These are phyloP conservation scores for Viridothelium virens DNA, from an alignment of 495 filamentous ascomycete species.

Conservation along the genomic window DNA sequence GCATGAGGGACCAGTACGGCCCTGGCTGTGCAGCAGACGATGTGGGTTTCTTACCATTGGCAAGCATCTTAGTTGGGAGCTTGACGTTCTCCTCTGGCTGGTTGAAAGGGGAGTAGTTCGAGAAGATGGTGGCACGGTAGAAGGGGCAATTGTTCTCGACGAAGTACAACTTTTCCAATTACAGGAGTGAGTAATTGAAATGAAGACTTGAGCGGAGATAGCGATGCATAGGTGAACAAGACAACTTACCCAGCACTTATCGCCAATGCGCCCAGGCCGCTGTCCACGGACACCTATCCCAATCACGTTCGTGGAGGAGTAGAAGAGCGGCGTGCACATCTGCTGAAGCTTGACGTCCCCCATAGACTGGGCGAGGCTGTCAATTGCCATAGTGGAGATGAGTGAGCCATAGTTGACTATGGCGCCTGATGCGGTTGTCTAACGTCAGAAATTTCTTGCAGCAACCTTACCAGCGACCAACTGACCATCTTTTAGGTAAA, in stretches of 20 bases:
- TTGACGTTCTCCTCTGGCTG: conserved; percentile 75
- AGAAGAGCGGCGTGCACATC: conserved; percentile 88
- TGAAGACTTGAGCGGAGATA: background rate
- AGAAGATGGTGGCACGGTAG: conserved; percentile 99
- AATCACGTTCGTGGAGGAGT: conserved; percentile 94
- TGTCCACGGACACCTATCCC: conserved; percentile 87
- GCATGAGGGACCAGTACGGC: conserved; percentile 99
- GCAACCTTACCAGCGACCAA: background rate
- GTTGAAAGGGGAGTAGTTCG: conserved; percentile 99
- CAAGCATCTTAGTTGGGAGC: conserved; percentile 77
- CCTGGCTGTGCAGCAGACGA: conserved; percentile 65
- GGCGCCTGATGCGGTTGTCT: conserved; percentile 40
- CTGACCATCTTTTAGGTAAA: conserved; percentile 61
- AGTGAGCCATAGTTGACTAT: conserved; percentile 85
- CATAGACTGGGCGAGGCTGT: conserved; percentile 79
- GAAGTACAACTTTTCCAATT: conserved; percentile 71
- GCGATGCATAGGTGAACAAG: background rate
- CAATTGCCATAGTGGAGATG: conserved; percentile 92
- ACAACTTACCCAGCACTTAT: conserved; percentile 88
- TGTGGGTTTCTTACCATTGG: conserved; percentile 69
- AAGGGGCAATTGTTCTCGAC: conserved; percentile 98
- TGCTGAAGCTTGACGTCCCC: conserved; percentile 71
- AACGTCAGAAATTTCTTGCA: background rate
- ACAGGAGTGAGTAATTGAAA: background rate
- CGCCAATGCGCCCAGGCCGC: conserved; percentile 88